A percentile compares a stretch with the other conserved stretches of the same genome.
These are phyloP conservation scores for Aspergillus sp. DNA, from an alignment of 2,329 filamentous ascomycete genomes.

Conservation along the genomic window DNA sequence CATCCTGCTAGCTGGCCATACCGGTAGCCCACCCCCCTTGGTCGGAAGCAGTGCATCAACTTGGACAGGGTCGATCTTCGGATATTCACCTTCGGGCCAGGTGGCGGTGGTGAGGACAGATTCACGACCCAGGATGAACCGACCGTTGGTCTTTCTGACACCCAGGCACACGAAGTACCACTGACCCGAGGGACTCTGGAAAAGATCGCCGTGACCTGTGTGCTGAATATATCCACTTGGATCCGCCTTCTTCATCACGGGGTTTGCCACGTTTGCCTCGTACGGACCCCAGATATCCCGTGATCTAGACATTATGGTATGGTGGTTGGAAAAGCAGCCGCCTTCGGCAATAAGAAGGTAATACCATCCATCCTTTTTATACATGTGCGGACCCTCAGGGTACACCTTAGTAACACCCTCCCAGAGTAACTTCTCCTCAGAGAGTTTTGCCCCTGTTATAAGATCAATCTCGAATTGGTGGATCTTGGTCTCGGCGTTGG, in stretches of 20 bases:
- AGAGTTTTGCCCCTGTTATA: background rate
- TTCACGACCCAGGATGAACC: conserved; percentile 38
- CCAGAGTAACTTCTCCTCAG: conserved; percentile 2
- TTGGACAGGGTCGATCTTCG: no score
- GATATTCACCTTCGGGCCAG: conserved; percentile 28
- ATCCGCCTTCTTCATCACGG: conserved; percentile 40
- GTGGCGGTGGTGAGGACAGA: conserved; percentile 35
- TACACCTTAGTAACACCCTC: conserved; percentile 22
- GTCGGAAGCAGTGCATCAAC: no score
- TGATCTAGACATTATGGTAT: conserved; percentile 55
- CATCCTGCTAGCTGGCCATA: no score
- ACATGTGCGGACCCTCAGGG: conserved; percentile 59
- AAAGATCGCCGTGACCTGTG: conserved; percentile 29
- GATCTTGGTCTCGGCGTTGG: background rate
- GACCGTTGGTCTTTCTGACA: conserved; percentile 22
- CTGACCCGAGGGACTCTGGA: conserved; percentile 22
- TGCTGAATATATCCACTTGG: conserved; percentile 30
- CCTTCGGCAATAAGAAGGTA: conserved; percentile 57
- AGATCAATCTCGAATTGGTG: conserved; percentile 1
- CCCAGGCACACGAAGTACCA: conserved; percentile 31
- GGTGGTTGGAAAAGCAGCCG: conserved; percentile 46
- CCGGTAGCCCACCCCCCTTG: no score
- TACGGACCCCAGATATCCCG: conserved; percentile 53
- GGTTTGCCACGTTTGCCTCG: conserved; percentile 49
- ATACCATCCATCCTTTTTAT: conserved; percentile 54